These are phyloP conservation scores for Ceratopteris richardii DNA, from an alignment of 75 land plant species.

Conservation along the genomic window DNA sequence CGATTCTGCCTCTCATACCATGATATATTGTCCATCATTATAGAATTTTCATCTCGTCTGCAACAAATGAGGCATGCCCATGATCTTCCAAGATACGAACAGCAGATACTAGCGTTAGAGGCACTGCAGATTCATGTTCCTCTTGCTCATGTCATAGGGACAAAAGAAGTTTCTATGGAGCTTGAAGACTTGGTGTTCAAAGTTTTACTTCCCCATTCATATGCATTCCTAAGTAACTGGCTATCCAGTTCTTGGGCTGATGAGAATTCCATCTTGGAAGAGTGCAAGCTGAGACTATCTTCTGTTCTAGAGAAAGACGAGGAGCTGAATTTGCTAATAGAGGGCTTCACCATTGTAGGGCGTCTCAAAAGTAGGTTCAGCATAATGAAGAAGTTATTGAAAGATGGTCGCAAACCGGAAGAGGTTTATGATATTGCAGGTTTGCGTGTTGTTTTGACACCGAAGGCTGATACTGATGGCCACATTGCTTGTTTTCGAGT, in stretches of 20 bases:
- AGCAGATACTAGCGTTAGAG: slow-evolving; percentile 72
- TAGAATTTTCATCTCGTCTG: slow-evolving; percentile 65
- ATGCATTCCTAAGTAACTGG: slow-evolving; percentile 71
- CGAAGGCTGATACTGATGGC: slow-evolving; percentile 18
- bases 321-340: slow-evolving; percentile 35
- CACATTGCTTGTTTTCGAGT: slow-evolving; percentile 70
- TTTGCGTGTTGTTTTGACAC: slow-evolving; percentile 56
- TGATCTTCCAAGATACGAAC: slow-evolving; percentile 61
- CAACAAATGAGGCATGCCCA: slow-evolving; percentile 70
- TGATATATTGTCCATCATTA: slow-evolving; percentile 72
- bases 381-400: slow-evolving; percentile 94
- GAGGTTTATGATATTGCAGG: slow-evolving; percentile 85
- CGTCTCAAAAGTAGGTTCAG: slow-evolving; percentile 93
- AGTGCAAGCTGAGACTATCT: slow-evolving; percentile 47
- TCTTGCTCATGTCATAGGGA: slow-evolving; percentile 82
- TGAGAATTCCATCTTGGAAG: slow-evolving; percentile 41
- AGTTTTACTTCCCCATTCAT: slow-evolving; percentile 80
- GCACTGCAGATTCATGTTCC: slow-evolving; percentile 89
- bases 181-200: slow-evolving; percentile 90
- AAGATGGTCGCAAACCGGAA: slow-evolving; percentile 78
- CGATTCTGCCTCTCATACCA: slow-evolving; percentile 81
- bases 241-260: slow-evolving; percentile 51
- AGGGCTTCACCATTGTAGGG: slow-evolving; percentile 47
- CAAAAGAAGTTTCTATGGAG: slow-evolving; percentile 57
- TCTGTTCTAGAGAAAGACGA: slow-evolving; percentile 45